phyloP scores from a whole-genome alignment of 2,329 filamentous ascomycete genomes.

The Trichoderma gracile region DNA sequence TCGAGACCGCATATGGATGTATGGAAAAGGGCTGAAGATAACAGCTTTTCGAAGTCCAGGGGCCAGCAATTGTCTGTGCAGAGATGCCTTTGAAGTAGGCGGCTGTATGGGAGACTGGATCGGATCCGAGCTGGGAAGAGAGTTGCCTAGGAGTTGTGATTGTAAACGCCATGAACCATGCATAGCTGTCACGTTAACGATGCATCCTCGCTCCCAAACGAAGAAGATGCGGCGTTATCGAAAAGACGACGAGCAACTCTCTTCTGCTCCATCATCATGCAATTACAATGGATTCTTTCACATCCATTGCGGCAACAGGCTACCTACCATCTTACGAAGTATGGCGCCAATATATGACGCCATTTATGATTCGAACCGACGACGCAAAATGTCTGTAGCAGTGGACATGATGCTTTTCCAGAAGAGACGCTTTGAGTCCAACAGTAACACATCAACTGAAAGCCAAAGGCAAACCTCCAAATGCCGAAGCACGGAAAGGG shows the following conservation, averaged over 20 bases:
- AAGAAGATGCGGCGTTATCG: not conserved
- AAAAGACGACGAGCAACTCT: not conserved
- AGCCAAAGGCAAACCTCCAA: not conserved
- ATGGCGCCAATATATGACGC: not conserved
- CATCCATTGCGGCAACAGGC: not conserved
- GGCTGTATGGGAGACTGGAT: too few species aligned
- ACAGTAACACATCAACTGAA: constrained; percentile 2
- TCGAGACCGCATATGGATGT: not conserved
- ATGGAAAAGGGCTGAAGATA: too few species aligned
- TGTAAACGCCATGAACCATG: too few species aligned
- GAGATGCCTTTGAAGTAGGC: too few species aligned
- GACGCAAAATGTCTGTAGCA: not conserved
- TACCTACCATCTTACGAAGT: not conserved
- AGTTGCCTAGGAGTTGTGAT: too few species aligned
- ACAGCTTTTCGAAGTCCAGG: too few species aligned
- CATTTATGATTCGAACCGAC: not conserved
- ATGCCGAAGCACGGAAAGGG: not conserved
- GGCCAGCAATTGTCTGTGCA: too few species aligned
- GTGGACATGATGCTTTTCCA: not conserved
- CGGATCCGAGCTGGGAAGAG: too few species aligned
- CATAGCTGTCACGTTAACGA: too few species aligned
- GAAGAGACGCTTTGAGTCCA: not conserved
- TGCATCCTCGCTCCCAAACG: too few species aligned
- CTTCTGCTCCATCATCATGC: not conserved
- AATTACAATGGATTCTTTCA: not conserved